Conservation (phyloP, 129 eudicot genomes). For the Mikania micrantha region DNA sequence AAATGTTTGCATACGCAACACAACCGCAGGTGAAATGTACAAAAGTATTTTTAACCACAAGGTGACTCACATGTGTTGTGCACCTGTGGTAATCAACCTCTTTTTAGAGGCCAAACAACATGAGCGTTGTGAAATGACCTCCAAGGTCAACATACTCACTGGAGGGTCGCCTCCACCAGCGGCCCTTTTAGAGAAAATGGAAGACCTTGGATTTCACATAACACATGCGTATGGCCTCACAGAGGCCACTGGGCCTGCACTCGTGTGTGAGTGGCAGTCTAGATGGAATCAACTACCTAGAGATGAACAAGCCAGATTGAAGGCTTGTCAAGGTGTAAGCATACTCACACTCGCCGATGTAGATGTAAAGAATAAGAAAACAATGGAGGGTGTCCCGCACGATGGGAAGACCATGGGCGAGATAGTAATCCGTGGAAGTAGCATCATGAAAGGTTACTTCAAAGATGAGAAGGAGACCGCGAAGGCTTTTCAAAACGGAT, state of each 20-base stretch:
- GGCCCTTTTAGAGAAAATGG: slow-evolving; percentile 33
- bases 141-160: slow-evolving; percentile 30
- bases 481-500: slow-evolving; percentile 33
- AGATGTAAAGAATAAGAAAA: slow-evolving; percentile 24
- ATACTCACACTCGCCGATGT: slow-evolving; percentile 31
- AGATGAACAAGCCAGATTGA: slow-evolving; percentile 25
- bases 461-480: slow-evolving; percentile 33
- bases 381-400: slow-evolving; percentile 36
- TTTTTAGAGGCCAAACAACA: slow-evolving; percentile 34
- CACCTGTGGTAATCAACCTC: slow-evolving; percentile 47
- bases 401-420: slow-evolving; percentile 45
- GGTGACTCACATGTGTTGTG: slow-evolving; percentile 68
- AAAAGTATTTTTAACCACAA: slow-evolving; percentile 25
- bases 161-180: slow-evolving; percentile 56
- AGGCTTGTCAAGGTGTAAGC: slow-evolving; percentile 48
- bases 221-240: slow-evolving; percentile 53
- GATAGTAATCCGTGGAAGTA: slow-evolving; percentile 31
- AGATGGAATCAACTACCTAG: slow-evolving; percentile 27
- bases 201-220: slow-evolving; percentile 39
- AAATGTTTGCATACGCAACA: slow-evolving; percentile 52
- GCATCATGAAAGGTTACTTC: too few species aligned
- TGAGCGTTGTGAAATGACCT: slow-evolving; percentile 22
- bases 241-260: slow-evolving; percentile 47
- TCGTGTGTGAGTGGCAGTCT: slow-evolving; percentile 41
- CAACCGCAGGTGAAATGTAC: slow-evolving; percentile 37